A percentile compares a stretch with the other conserved stretches of the same genome.
Conservation (phyloP, 768 basidiomycete genomes). For the Mycena floridula region DNA sequence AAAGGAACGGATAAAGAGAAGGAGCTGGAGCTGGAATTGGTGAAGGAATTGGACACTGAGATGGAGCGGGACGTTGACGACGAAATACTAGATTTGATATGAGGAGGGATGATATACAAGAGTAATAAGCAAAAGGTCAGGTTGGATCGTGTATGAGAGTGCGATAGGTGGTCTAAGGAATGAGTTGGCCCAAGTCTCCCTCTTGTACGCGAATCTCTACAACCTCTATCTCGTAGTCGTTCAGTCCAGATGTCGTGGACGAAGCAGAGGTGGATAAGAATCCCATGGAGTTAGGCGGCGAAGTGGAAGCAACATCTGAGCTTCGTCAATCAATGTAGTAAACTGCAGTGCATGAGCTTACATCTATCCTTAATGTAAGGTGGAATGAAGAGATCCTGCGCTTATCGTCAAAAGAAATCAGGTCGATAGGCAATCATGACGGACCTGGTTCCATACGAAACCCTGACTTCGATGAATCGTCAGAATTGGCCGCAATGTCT, state of each 20-base stretch:
- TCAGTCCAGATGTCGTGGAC: constrained; percentile 58
- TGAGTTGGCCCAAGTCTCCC: constrained; percentile 71
- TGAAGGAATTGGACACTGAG: too few relatives aligned
- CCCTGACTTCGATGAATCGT: constrained; percentile 86
- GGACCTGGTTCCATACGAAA: constrained; percentile 87
- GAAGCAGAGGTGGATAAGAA: constrained; percentile 66
- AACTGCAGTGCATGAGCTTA: constrained; percentile 31
- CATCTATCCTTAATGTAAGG: constrained; percentile 90
- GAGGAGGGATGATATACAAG: too few relatives aligned
- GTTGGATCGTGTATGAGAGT: too few relatives aligned
- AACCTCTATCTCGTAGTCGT: constrained; percentile 80
- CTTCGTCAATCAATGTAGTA: constrained; percentile 8
- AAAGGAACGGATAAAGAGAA: constrained; percentile 65
- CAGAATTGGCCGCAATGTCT: constrained; percentile 72
- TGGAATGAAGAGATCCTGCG: constrained; percentile 78
- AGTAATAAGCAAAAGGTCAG: too few relatives aligned
- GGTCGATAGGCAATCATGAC: too few relatives aligned
- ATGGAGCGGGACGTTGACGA: too few relatives aligned
- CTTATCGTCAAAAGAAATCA: constrained; percentile 6
- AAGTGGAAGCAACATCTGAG: constrained; percentile 77
- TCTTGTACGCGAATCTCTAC: constrained; percentile 83
- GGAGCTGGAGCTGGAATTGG: too few relatives aligned
- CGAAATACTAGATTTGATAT: too few relatives aligned
- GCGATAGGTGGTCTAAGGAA: too few relatives aligned
- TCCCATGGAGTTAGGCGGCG: constrained; percentile 63